Percentiles rank a stretch among this genome's conserved stretches.
phyloP scores from a whole-genome alignment of 129 eudicot species.

The carrot (Daucus carota) region DH1_v3.0 NC_030383.2:57575001-57575500 shows the following conservation, averaged over 20 bases:
- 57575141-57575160: conserved; percentile 26
- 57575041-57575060: conserved; percentile 30
- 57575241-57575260: conserved; percentile 25
- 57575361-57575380: no score
- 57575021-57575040: conserved; percentile 29
- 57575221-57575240: neutral
- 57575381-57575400: no score
- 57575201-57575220: conserved; percentile 12
- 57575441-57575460: no score
- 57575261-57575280: conserved; percentile 10
- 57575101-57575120: conserved; percentile 24
- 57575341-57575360: neutral
- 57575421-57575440: no score
- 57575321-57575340: conserved; percentile 11
- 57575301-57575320: conserved; percentile 16
- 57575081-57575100: conserved; percentile 50
- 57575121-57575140: conserved; percentile 39
- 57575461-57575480: no score
- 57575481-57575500: no score
- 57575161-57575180: conserved; percentile 14
- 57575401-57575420: no score
- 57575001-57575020: neutral
- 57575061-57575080: conserved; percentile 25
- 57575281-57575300: neutral
- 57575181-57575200: conserved; percentile 9